These are phyloP conservation scores for Mortierella antarctica DNA, from an alignment of 192 early-diverging fungal species.

Conservation along the genomic window DNA sequence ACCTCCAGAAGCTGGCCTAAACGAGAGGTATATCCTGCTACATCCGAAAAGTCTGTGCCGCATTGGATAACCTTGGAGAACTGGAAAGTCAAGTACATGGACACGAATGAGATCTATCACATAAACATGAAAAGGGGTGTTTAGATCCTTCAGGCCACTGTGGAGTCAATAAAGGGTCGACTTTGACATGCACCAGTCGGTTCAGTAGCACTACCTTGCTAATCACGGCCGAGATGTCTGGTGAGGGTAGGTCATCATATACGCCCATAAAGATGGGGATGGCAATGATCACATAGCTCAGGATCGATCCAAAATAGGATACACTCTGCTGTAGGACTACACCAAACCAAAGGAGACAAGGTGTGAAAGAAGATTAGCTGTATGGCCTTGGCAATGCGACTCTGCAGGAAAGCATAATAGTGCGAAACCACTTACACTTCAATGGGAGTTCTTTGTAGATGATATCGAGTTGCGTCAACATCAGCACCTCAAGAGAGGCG, in stretches of 20 bases:
- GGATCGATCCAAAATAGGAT: constrained; percentile 81
- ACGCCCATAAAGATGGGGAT: constrained; percentile 84
- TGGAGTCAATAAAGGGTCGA: neutral
- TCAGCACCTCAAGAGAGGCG: constrained; percentile 61
- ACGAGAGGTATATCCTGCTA: constrained; percentile 87
- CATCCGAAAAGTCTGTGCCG: constrained; percentile 73
- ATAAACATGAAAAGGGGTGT: neutral
- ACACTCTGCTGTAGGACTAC: constrained; percentile 70
- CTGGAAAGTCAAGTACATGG: constrained; percentile 85
- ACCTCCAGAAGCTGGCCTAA: constrained; percentile 84
- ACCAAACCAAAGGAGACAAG: neutral
- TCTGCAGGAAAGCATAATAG: neutral
- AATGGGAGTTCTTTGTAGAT: constrained; percentile 63
- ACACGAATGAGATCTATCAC: constrained; percentile 77
- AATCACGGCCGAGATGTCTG: constrained; percentile 81
- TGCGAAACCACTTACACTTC: constrained; percentile 48
- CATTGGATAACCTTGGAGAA: constrained; percentile 80
- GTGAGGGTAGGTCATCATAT: constrained; percentile 75
- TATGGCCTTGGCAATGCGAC: neutral
- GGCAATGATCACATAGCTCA: constrained; percentile 84
- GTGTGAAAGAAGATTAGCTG: neutral
- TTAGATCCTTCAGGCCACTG: neutral
- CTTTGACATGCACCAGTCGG: too few relatives aligned
- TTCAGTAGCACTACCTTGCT: constrained; percentile 57
- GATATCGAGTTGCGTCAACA: constrained; percentile 67